These are phyloP conservation scores for Zygotorulaspora sp. DNA, from an alignment of 805 yeast genomes.

Conservation along the genomic window DNA sequence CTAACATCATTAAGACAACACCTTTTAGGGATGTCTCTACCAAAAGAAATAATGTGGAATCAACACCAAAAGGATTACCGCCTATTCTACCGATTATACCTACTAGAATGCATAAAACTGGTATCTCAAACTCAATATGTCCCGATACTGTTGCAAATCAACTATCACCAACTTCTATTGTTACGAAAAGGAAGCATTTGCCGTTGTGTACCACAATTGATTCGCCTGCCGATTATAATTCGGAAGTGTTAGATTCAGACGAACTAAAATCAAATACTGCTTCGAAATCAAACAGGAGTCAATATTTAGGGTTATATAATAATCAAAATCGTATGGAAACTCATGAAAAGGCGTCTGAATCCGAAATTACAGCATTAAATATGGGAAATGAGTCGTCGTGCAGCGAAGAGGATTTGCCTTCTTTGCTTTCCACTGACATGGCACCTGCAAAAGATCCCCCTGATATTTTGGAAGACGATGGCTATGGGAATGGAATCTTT, in stretches of 20 bases:
- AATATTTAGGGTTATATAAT: no score
- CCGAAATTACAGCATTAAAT: not conserved
- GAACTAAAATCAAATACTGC: not conserved
- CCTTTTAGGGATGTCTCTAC: conserved; percentile 20
- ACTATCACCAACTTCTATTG: no score
- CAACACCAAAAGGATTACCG: not conserved
- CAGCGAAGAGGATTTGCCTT: not conserved
- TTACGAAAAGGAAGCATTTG: no score
- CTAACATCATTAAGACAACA: conserved; percentile 15
- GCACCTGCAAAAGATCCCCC: no score
- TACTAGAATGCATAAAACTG: not conserved
- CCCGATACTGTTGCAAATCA: not conserved
- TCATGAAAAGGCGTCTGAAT: not conserved
- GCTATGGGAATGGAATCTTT: not conserved
- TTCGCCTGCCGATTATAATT: not conserved
- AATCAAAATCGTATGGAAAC: not conserved
- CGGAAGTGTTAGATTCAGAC: not conserved
- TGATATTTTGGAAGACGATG: no score
- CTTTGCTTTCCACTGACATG: not conserved
- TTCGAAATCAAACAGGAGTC: not conserved
- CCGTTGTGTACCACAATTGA: not conserved
- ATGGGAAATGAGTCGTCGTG: not conserved
- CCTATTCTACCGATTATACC: not conserved
- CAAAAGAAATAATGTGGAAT: conserved; percentile 18
- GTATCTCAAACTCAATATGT: not conserved